Conservation (phyloP, 2,329 filamentous ascomycete genomes). For the Fusarium clavum region DNA sequence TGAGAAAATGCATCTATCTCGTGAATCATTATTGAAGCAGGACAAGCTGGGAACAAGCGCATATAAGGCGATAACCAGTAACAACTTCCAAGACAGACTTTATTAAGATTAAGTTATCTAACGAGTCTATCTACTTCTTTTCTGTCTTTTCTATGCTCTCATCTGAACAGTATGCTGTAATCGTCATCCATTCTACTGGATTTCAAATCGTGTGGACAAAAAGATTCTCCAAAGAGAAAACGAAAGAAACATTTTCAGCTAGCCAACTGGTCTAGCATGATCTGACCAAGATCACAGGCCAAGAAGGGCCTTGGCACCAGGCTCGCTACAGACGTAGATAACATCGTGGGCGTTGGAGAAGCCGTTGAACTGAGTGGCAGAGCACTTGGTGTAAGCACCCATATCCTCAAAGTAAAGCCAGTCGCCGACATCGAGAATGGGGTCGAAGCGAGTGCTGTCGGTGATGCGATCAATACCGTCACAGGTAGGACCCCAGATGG, state of each 20-base stretch:
- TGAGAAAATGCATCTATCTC: not conserved
- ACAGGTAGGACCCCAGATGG: constrained; percentile 97
- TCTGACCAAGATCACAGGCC: constrained; percentile 27
- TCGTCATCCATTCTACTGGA: not conserved
- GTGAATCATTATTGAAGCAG: not conserved
- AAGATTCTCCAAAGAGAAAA: constrained; percentile 26
- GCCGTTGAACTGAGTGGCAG: constrained; percentile 96
- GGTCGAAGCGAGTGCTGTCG: constrained; percentile 80
- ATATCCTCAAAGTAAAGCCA: constrained; percentile 99
- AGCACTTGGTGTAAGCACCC: constrained; percentile 99
- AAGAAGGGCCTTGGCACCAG: constrained; percentile 82
- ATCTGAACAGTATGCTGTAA: not conserved
- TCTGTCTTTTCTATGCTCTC: not conserved
- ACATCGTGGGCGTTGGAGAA: constrained; percentile 94
- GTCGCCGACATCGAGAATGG: constrained; percentile 88
- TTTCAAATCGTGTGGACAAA: constrained; percentile 28
- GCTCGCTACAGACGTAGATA: constrained; percentile 94
- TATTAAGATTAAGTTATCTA: not conserved
- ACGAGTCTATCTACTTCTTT: constrained; percentile 23
- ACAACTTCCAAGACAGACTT: not conserved
- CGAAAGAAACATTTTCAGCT: constrained; percentile 32
- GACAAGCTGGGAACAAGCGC: not conserved
- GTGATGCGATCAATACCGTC: constrained; percentile 97
- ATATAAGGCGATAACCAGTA: not conserved
- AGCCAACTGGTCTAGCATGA: not conserved